Base-by-base conservation (phyloP, 192 early-diverging fungal genomes). In the Mortierella hygrophila region DNA sequence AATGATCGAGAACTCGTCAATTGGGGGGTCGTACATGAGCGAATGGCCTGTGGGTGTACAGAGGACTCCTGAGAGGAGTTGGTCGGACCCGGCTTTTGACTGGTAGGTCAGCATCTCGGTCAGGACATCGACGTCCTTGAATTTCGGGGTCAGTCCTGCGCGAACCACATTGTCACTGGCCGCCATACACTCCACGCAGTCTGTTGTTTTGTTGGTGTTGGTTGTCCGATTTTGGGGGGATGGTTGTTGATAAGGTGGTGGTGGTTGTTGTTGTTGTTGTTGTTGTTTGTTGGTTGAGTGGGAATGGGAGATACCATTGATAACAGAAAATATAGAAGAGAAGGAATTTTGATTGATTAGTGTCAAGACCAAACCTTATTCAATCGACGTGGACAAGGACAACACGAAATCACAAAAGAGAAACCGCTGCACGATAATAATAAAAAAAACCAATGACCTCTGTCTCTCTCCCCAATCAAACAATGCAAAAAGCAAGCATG, bases 111-210 rank as follows among this genome's bases (percentile, higher is more conserved):
- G 93, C 96, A 98, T 99, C 42, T 93, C 81, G 1, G 97, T 94
- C 21, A 99, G 91, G 6, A 97, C 96, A 9, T 92, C 86, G 21
- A 99, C 97, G 84, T 99, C 96, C 90, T 97, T 97, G 88, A 98
- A 96, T 89, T 99, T 99, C 20, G 98, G 98, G 9, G 98, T 99
- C 75, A 99, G 89, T 18, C 98, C 98, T 3, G 98, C 96, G 41
- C 98, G 95, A 8, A 99, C 95, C 5, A 99, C 98, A 82, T 99
- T 99, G 85, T 99, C 98, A 68, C 93, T 95, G 11, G 97, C 95
- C 13, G 98, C 98, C 98, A 99, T 99, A 87, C 98, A 99, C 88
- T 99, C 98, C 60, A 99, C 91, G 88, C 96, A 98, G 89, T 99
- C 98, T 96, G 73, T 42, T 72, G 18, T 65, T 32, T 26, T 26